Evolutionary conservation across 495 filamentous ascomycete genomes (phyloP), one percentile per base, ranked within the genome.

Genomic region (Penicillium verhagenii): DNA sequence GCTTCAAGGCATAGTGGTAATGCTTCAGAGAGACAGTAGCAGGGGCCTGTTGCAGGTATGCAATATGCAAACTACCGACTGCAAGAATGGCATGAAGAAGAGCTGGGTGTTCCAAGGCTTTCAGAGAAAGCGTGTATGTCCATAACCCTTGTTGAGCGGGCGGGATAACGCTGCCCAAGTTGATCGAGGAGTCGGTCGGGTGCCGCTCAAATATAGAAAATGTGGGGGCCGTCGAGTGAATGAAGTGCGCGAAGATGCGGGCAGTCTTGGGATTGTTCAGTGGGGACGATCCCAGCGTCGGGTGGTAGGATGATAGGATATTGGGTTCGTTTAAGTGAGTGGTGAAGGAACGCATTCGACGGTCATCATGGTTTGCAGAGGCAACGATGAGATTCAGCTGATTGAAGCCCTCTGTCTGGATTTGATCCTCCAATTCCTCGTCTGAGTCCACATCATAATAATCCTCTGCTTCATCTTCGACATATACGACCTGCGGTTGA

Each of bases 81-180:
- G 94, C 94, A 9, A 98, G 84, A 66, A 97, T 95, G 13, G 92
- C 88, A 60, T 97, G 94, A 35, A 97, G 82, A 6, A 98, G 78
- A 0, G 87, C 90, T 26, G 87, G 91, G 56, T 96, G 83, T 48
- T 86, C 84, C 28, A 98, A 81, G 2, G 93, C 87, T 47, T 91
- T 82, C 58, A 92, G 86, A 3, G 94, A 92, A 52, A 97, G 80
- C 0, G 84, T 92, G 61, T 97, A 89, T 14, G 89, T 91, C 91
- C 91, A 96, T 18, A 95, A 78, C 46, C 88, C 85, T 56, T 89
- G 91, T 54, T 89, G 85, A 5, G 84, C 80, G 46, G 76, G 79
- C 9, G 89, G 85, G 0, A 90, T 80, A 4, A 83, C 76, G 11
- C 72, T 72, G 13, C 85, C 85, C 58, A 92, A 86, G 47, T 91